These are phyloP conservation scores for Ambrosiella xylebori DNA, from an alignment of 2,329 filamentous ascomycete genomes.

Conservation along the genomic window DNA sequence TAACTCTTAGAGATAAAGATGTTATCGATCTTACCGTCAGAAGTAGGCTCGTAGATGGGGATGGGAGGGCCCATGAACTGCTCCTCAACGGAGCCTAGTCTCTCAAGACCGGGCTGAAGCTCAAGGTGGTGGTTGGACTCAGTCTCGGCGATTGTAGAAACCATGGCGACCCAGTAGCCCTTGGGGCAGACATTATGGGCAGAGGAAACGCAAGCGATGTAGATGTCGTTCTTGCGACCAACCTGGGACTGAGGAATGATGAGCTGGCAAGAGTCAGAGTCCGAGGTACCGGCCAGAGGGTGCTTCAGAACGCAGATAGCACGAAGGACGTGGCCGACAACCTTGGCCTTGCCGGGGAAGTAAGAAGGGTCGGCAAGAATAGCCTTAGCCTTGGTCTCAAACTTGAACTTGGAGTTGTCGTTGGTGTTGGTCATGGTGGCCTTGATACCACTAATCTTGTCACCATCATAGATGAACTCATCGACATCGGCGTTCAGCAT, in stretches of 20 bases:
- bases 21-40: slow-evolving; percentile 68
- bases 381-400: slow-evolving; percentile 89
- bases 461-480: slow-evolving; percentile 68
- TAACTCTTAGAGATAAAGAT: slow-evolving; percentile 98
- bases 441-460: slow-evolving; percentile 88
- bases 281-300: slow-evolving; percentile 75
- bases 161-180: slow-evolving; percentile 97
- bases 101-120: slow-evolving; percentile 78
- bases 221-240: slow-evolving; percentile 93
- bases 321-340: slow-evolving; percentile 79
- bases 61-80: slow-evolving; percentile 89
- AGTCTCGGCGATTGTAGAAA: slow-evolving; percentile 90
- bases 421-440: slow-evolving; percentile 86
- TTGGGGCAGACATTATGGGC: slow-evolving; percentile 97
- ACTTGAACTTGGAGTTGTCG: slow-evolving; percentile 54
- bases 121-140: slow-evolving; percentile 89
- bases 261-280: slow-evolving; percentile 77
- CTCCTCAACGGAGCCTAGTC: slow-evolving; percentile 86
- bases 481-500: slow-evolving; percentile 96
- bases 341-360: slow-evolving; percentile 77
- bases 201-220: slow-evolving; percentile 87
- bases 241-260: slow-evolving; percentile 98
- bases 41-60: slow-evolving; percentile 80
- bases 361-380: slow-evolving; percentile 94
- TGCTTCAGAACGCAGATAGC: slow-evolving; percentile 97